These are phyloP conservation scores for Solanum virginianum DNA, from an alignment of 257 asterid genomes.

Conservation along the genomic window DNA sequence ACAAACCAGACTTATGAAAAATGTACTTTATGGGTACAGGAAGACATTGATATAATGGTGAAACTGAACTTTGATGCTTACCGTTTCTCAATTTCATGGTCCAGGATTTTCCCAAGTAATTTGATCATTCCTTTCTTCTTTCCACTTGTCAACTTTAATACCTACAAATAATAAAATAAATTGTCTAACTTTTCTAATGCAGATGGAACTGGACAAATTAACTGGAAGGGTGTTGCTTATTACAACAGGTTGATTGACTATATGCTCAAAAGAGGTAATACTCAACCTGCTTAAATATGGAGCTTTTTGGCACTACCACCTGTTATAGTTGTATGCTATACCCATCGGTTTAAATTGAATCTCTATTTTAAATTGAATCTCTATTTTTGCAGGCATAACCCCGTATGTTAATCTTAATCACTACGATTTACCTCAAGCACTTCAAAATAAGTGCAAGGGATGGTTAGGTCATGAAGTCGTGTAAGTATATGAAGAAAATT, in stretches of 20 bases:
- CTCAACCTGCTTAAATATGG: neutral
- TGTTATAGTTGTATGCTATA: neutral
- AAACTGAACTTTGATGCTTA: slow-evolving; percentile 44
- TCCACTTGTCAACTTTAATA: neutral
- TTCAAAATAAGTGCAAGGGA: slow-evolving; percentile 46
- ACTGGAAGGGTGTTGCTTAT: slow-evolving; percentile 9
- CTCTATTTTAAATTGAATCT: neutral
- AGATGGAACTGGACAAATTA: slow-evolving; percentile 12
- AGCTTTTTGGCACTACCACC: neutral
- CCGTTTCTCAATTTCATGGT: slow-evolving; percentile 65
- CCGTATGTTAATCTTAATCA: slow-evolving; percentile 71
- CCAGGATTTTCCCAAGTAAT: slow-evolving; percentile 60
- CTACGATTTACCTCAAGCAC: slow-evolving; percentile 56
- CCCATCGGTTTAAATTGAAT: too few species aligned
- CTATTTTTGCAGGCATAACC: slow-evolving; percentile 32
- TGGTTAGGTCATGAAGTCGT: slow-evolving; percentile 72
- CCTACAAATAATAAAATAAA: neutral
- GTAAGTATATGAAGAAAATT: slow-evolving; percentile 14
- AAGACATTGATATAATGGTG: slow-evolving; percentile 44
- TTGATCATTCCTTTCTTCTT: neutral
- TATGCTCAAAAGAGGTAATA: slow-evolving; percentile 8
- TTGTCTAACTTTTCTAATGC: neutral
- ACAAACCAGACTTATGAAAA: neutral
- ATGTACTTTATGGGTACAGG: slow-evolving; percentile 14
- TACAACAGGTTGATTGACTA: slow-evolving; percentile 7